These are phyloP conservation scores for Wickerhamiella sergipiensis DNA, from an alignment of 805 yeast species.

Conservation along the genomic window DNA sequence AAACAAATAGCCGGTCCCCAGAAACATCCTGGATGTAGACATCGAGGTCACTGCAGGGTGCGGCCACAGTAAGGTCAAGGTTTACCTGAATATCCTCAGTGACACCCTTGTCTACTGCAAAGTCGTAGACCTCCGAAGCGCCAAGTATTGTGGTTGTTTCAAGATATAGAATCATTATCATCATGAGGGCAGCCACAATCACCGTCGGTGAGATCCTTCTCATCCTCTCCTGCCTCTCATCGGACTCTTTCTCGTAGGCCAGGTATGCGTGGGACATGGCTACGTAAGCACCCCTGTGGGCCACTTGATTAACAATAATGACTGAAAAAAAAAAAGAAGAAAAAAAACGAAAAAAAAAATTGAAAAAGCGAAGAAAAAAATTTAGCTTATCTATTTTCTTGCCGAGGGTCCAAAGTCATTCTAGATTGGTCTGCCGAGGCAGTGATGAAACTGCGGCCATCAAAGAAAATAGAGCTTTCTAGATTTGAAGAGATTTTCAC, in stretches of 20 bases:
- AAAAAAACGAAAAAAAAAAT: too few relatives aligned
- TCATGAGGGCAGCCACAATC: conserved; percentile 37
- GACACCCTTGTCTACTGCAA: conserved; percentile 52
- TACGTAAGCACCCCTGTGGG: neutral
- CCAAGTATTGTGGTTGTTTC: conserved; percentile 77
- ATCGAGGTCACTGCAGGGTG: conserved; percentile 68
- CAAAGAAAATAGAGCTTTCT: too few relatives aligned
- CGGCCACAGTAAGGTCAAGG: conserved; percentile 63
- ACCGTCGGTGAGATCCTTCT: conserved; percentile 64
- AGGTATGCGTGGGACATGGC: neutral
- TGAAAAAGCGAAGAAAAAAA: too few relatives aligned
- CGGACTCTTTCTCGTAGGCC: neutral
- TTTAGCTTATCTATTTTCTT: too few relatives aligned
- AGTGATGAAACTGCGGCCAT: too few relatives aligned
- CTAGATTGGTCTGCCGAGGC: too few relatives aligned
- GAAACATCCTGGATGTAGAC: conserved; percentile 70
- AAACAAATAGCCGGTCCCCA: conserved; percentile 63
- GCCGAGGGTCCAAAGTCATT: too few relatives aligned
- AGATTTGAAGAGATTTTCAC: too few relatives aligned
- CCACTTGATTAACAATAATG: too few relatives aligned
- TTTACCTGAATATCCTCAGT: conserved; percentile 53
- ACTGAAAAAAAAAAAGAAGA: too few relatives aligned
- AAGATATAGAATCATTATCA: conserved; percentile 60
- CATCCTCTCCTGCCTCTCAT: neutral
- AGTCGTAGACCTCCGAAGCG: conserved; percentile 67